phyloP scores from a whole-genome alignment of 139 green algal species.

The Tetratostichococcus sp. region DNA sequence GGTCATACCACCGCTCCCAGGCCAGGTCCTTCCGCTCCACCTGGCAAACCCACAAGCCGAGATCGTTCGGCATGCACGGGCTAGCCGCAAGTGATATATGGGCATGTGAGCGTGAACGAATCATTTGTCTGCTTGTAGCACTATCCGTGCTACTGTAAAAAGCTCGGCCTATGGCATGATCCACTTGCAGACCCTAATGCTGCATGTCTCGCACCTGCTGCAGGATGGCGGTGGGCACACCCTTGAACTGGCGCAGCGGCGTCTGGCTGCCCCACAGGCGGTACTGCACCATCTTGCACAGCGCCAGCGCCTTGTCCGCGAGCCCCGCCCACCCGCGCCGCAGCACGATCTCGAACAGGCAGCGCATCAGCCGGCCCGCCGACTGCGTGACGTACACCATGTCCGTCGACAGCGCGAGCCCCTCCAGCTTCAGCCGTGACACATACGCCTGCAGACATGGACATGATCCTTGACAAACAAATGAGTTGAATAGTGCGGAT shows the following conservation, averaged over 20 bases:
- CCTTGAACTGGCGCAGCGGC: slow-evolving; percentile 87
- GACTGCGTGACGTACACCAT: slow-evolving; percentile 97
- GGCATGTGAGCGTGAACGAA: too few relatives aligned
- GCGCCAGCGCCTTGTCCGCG: slow-evolving; percentile 78
- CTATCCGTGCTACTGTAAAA: too few relatives aligned
- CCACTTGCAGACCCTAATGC: too few relatives aligned
- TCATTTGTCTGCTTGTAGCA: too few relatives aligned
- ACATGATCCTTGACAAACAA: too few relatives aligned
- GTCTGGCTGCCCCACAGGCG: slow-evolving; percentile 92
- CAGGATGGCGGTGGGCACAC: slow-evolving; percentile 61
- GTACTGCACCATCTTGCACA: slow-evolving; percentile 91
- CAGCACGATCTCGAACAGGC: slow-evolving; percentile 95
- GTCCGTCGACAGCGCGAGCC: slow-evolving; percentile 84
- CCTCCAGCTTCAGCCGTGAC: slow-evolving; percentile 90
- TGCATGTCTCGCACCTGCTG: too few relatives aligned
- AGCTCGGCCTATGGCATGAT: too few relatives aligned
- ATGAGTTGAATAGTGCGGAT: not conserved
- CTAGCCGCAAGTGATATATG: too few relatives aligned
- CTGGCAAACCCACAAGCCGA: slow-evolving; percentile 2
- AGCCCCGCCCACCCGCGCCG: slow-evolving; percentile 87
- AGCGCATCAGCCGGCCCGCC: slow-evolving; percentile 89
- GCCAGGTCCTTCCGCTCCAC: slow-evolving; percentile 92
- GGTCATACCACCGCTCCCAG: slow-evolving; percentile 98
- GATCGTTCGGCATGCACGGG: too few relatives aligned
- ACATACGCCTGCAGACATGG: slow-evolving; percentile 83